Percentiles rank a stretch among this genome's conserved stretches.
Evolutionary conservation across 108 stramenopile species (phyloP).

Genomic region (Bacterosira constricta): DNA sequence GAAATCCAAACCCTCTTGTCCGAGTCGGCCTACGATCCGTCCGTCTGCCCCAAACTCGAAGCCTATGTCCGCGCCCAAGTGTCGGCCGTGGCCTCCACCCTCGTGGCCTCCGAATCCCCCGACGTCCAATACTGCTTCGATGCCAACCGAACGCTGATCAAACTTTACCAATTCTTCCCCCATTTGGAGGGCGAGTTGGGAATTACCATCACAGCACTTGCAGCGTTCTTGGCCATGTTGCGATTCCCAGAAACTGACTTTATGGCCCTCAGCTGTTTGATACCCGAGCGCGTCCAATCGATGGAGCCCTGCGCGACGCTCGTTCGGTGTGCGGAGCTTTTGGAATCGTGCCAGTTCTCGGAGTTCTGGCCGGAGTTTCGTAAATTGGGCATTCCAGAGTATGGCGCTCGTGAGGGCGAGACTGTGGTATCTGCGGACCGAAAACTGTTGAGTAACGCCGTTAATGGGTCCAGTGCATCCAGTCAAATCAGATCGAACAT

Average conservation of each 20-base stretch:
- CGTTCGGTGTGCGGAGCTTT: conserved; percentile 56
- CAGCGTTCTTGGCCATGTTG: conserved; percentile 67
- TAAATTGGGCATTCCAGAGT: conserved; percentile 51
- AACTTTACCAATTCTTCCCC: conserved; percentile 83
- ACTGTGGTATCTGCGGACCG: conserved; percentile 47
- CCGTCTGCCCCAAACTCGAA: conserved; percentile 63
- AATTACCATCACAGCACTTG: conserved; percentile 42
- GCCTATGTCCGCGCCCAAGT: conserved; percentile 79
- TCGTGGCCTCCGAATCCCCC: conserved; percentile 37
- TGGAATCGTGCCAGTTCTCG: conserved; percentile 78
- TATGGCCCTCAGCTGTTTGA: conserved; percentile 71
- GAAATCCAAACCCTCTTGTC: conserved; percentile 45
- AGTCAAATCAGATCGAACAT: conserved; percentile 56
- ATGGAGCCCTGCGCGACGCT: conserved; percentile 67
- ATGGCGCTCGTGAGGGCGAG: conserved; percentile 47
- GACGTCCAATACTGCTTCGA: conserved; percentile 68
- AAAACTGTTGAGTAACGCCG: conserved; percentile 42
- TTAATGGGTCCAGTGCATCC: conserved; percentile 44
- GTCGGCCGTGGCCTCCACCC: conserved; percentile 54
- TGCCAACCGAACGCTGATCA: conserved; percentile 77
- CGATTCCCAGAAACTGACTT: conserved; percentile 72
- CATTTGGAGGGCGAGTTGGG: conserved; percentile 34
- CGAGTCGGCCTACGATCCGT: conserved; percentile 57
- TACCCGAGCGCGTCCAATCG: conserved; percentile 66
- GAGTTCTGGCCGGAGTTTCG: conserved; percentile 77